Base-by-base conservation (phyloP, 2,329 filamentous ascomycete genomes). In the Blumeria hordei region DNA sequence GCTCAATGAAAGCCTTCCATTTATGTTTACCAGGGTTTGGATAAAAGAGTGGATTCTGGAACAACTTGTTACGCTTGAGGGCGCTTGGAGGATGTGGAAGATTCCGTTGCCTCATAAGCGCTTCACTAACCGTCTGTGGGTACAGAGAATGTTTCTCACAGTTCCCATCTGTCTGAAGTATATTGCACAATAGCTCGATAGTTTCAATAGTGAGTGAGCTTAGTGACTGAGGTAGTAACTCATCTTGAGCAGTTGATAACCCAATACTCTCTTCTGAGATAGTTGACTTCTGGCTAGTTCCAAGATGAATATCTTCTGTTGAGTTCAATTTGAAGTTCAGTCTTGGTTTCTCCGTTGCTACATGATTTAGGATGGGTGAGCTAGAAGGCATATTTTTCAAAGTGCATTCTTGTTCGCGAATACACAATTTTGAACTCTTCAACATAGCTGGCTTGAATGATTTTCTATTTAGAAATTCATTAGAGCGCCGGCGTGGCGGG, bases 1-100 rank as follows among this genome's bases (percentile, higher is more conserved):
- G 80, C 58, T 81, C 74, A 35, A 76, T 71, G 60, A 83, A 83
- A 1, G 70, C 62, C 58, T 72, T 75, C 76, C 79, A 83, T 57
- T 76, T 59, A 9, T 58, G 54, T 37, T 37, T 52, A 7, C 10
- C 32, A 1, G n/a, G 8, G 18, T 52, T 18, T 37, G 49, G 49
- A 37, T 52, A 52, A n/a, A 37, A 35, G n/a, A 8, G 14, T 3
- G 57, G 60, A 34, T 47, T 47, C 12, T 47, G 11, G 14, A 44
- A 12, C 39, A 18, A 54, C 3, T 10, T 35, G 12, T 36, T 47
- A 3, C 41, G 28, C 18, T 32, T 11, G 21, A 53, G 21, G 32
- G 21, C 18, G 16, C 18, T 39, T 47, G 16, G 28, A 34, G 47
- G 32, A 44, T 45, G 32, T n/a, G 39, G 21, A 16, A 53, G 47